Conservation (phyloP, 768 basidiomycete genomes). For the Antrodiella citrinella region DNA sequence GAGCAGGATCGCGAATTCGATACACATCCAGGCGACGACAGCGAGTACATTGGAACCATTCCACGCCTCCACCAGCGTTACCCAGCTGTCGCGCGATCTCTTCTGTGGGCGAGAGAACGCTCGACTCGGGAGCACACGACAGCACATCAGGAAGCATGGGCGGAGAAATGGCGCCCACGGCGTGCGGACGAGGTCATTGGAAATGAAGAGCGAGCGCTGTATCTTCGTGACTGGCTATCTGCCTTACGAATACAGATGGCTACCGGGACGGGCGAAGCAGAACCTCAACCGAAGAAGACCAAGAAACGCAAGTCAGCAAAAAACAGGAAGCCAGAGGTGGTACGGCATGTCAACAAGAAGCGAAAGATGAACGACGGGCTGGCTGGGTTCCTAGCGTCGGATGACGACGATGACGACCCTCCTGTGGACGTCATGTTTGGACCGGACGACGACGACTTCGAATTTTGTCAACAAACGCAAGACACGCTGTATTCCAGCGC, state of each 20-base stretch:
- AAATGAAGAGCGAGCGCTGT: slow-evolving; percentile 61
- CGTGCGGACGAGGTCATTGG: slow-evolving; percentile 71
- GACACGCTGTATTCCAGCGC: background rate
- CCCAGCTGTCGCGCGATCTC: slow-evolving; percentile 5
- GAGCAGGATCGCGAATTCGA: no score
- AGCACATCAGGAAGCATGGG: slow-evolving; percentile 46
- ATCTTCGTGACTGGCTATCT: slow-evolving; percentile 71
- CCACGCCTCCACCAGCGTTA: slow-evolving; percentile 4
- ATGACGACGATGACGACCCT: slow-evolving; percentile 8
- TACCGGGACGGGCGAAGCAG: background rate
- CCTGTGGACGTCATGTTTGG: background rate
- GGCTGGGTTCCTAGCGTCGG: slow-evolving; percentile 20
- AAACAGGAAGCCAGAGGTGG: slow-evolving; percentile 54
- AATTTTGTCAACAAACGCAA: slow-evolving; percentile 5
- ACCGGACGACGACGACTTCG: slow-evolving; percentile 10
- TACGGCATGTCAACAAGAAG: slow-evolving; percentile 27
- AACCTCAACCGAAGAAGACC: slow-evolving; percentile 19
- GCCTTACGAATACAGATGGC: slow-evolving; percentile 52
- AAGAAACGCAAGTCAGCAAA: slow-evolving; percentile 47
- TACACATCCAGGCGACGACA: no score
- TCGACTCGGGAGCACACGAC: background rate
- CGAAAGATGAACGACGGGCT: slow-evolving; percentile 30
- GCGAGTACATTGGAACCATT: slow-evolving; percentile 6
- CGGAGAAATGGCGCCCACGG: slow-evolving; percentile 67
- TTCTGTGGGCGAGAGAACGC: no score